Percentiles rank a stretch among this genome's conserved stretches.
Evolutionary conservation across 1,139 yeast species (phyloP).

Genomic region (Debaryomyces sp.): DNA sequence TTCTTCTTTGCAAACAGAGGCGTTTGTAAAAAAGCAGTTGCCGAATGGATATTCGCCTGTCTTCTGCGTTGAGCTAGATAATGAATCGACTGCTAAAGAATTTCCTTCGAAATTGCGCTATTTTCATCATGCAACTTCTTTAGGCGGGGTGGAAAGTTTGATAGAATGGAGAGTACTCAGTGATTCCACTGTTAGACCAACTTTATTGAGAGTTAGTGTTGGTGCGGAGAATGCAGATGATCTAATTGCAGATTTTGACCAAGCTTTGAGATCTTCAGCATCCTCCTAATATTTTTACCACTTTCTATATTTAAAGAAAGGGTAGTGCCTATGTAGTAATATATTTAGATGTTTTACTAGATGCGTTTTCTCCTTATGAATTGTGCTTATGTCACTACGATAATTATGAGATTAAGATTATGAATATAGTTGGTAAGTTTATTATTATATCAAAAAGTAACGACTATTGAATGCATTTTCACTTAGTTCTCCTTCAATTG

Average conservation of each 20-base stretch:
- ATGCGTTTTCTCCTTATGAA: too few relatives aligned
- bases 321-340: too few relatives aligned
- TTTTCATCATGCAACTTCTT: conserved; percentile 88
- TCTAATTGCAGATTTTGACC: conserved; percentile 61
- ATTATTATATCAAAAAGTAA: background rate
- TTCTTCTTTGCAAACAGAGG: conserved; percentile 73
- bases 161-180: conserved; percentile 89
- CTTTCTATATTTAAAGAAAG: background rate
- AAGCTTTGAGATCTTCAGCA: conserved; percentile 12
- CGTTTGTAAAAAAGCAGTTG: conserved; percentile 64
- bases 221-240: conserved; percentile 81
- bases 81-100: conserved; percentile 57
- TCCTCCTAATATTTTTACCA: background rate
- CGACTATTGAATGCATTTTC: background rate
- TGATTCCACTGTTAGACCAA: conserved; percentile 57
- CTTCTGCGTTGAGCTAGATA: conserved; percentile 61
- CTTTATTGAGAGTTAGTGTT: conserved; percentile 69
- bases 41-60: conserved; percentile 74
- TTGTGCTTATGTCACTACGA: too few relatives aligned
- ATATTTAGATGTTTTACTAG: too few relatives aligned
- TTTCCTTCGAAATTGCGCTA: conserved; percentile 69
- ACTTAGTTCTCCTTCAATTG: background rate
- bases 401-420: background rate
- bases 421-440: background rate
- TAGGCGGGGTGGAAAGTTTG: conserved; percentile 92